These are phyloP conservation scores for Rubia yunnanensis DNA, from an alignment of 257 asterid genomes.

Conservation along the genomic window DNA sequence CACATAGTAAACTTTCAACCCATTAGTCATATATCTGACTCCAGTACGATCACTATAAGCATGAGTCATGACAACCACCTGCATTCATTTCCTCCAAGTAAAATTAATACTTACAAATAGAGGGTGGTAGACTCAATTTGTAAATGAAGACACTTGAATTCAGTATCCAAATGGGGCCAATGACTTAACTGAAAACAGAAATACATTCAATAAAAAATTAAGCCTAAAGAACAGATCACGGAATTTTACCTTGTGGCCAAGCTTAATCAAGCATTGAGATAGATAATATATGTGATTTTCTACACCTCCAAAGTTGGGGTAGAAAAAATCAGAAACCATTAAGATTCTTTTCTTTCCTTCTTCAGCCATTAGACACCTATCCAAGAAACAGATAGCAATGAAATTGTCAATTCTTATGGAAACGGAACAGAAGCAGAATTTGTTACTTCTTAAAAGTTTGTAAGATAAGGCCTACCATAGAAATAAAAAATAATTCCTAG, in stretches of 20 bases:
- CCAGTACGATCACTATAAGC: slow-evolving; percentile 85
- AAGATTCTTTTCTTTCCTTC: slow-evolving; percentile 51
- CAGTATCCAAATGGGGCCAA: neutral
- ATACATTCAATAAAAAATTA: too few species aligned
- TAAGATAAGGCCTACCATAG: too few species aligned
- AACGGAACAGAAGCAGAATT: neutral
- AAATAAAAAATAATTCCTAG: too few species aligned
- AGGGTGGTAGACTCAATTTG: neutral
- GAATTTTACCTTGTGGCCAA: slow-evolving; percentile 69
- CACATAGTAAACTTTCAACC: slow-evolving; percentile 84
- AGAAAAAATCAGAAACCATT: slow-evolving; percentile 91
- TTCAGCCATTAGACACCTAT: slow-evolving; percentile 32
- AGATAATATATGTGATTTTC: slow-evolving; percentile 92
- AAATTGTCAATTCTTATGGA: neutral
- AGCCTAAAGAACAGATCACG: neutral
- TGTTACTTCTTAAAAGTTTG: neutral
- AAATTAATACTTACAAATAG: neutral
- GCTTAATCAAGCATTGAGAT: slow-evolving; percentile 82
- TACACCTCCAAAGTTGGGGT: slow-evolving; percentile 94
- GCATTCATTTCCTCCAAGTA: slow-evolving; percentile 13
- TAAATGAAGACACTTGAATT: neutral
- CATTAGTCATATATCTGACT: slow-evolving; percentile 89
- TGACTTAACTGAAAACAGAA: neutral
- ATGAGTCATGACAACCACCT: slow-evolving; percentile 95
- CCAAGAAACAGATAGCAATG: neutral